Conservation (phyloP, 371 early-diverging fungal species). For the Mucor lusitanicus region DNA sequence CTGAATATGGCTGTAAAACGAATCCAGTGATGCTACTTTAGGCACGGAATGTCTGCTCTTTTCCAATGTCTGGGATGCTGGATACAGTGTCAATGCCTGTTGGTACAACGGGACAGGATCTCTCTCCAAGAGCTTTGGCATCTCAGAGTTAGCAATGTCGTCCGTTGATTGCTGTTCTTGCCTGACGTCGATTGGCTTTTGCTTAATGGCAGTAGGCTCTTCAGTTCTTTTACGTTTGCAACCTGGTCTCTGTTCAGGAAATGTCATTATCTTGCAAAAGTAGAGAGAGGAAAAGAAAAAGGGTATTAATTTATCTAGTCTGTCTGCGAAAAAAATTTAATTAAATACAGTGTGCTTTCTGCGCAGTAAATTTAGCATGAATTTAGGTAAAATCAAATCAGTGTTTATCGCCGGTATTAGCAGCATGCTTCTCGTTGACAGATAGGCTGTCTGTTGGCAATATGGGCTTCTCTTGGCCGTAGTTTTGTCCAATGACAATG, state of each 20-base stretch:
- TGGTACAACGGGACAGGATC: background rate
- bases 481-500: background rate
- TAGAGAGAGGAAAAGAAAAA: background rate
- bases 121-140: background rate
- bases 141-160: background rate
- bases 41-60: background rate
- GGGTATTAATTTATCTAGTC: background rate
- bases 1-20: slow-evolving; percentile 31
- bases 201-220: background rate
- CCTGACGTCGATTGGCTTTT: too few species aligned
- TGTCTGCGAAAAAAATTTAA: too few species aligned
- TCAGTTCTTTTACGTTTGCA: background rate
- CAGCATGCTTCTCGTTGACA: background rate
- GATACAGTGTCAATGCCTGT: background rate
- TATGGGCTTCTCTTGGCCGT: background rate
- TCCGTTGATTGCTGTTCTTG: background rate
- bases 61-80: background rate
- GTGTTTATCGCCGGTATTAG: background rate
- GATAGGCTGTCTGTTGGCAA: background rate
- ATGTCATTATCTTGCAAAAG: background rate
- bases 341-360: too few species aligned
- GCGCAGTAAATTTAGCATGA: background rate
- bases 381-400: background rate
- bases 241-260: background rate
- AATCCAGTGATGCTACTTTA: background rate